These are phyloP conservation scores for Penicillium parvum DNA, from an alignment of 495 filamentous ascomycete species.

Conservation along the genomic window DNA sequence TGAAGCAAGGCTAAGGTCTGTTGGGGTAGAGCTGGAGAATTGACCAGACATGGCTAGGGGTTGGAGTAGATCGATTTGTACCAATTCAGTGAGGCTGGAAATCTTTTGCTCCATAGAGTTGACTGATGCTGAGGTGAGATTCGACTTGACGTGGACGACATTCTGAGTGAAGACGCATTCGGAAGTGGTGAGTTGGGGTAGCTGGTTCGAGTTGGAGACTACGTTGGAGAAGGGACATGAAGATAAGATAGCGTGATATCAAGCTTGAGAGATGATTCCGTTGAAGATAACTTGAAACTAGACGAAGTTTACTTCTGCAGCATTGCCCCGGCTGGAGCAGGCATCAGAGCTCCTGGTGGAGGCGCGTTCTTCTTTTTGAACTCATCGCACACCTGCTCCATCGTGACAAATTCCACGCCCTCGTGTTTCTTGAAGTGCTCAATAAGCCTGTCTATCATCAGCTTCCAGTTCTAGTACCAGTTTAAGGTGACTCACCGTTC, in stretches of 20 bases:
- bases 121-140: not conserved
- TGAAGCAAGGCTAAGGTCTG: not conserved
- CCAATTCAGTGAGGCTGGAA: not conserved
- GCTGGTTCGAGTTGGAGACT: not conserved
- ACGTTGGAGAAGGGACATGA: not conserved
- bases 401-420: slow-evolving; percentile 68
- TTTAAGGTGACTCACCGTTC: slow-evolving; percentile 29
- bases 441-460: slow-evolving; percentile 42
- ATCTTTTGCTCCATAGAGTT: not conserved
- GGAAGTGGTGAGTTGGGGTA: slow-evolving; percentile 2
- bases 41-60: not conserved
- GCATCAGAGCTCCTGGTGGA: slow-evolving; percentile 25
- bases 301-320: slow-evolving; percentile 8
- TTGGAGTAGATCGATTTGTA: slow-evolving; percentile 4
- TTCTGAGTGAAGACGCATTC: not conserved
- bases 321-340: slow-evolving; percentile 18
- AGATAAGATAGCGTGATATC: not conserved
- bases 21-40: slow-evolving; percentile 6
- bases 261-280: not conserved
- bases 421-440: slow-evolving; percentile 69
- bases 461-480: not conserved
- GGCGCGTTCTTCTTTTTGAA: slow-evolving; percentile 45
- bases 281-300: not conserved
- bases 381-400: slow-evolving; percentile 61
- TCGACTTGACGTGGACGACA: not conserved